These are phyloP conservation scores for Rhizoclosmatium globosum DNA, from an alignment of 192 early-diverging fungal genomes.

Conservation along the genomic window DNA sequence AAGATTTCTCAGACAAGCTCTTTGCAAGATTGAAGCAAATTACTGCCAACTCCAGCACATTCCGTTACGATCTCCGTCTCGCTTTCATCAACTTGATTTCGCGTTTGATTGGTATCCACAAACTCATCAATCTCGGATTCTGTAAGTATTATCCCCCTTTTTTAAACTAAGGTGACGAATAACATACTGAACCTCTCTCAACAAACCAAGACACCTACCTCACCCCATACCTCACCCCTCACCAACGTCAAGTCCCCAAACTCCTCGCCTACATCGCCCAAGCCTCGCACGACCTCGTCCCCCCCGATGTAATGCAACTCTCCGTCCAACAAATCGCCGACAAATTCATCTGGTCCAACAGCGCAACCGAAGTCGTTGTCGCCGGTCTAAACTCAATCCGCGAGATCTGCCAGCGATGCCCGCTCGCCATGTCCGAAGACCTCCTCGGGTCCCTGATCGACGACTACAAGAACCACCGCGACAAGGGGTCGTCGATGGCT, in stretches of 20 bases:
- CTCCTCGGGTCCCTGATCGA: constrained; percentile 89
- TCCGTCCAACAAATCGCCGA: constrained; percentile 93
- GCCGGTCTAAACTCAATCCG: constrained; percentile 83
- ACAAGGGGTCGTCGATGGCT: constrained; percentile 91
- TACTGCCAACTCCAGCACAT: constrained; percentile 67
- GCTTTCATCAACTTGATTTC: constrained; percentile 94
- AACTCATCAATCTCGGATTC: constrained; percentile 88
- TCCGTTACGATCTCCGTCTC: constrained; percentile 89
- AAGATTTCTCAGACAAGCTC: constrained; percentile 96
- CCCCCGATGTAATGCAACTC: constrained; percentile 89
- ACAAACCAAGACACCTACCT: constrained; percentile 54
- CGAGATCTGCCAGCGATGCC: constrained; percentile 86
- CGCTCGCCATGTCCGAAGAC: constrained; percentile 83
- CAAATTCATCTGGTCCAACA: constrained; percentile 95
- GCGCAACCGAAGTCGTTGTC: constrained; percentile 91
- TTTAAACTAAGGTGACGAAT: neutral
- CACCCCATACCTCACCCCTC: constrained; percentile 93
- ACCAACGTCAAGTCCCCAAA: constrained; percentile 92
- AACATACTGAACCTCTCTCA: neutral
- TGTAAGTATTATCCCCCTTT: constrained; percentile 71
- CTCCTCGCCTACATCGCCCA: constrained; percentile 92
- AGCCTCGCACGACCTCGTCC: constrained; percentile 90
- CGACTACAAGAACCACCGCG: constrained; percentile 89
- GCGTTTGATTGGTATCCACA: constrained; percentile 94
- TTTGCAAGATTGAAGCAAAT: constrained; percentile 78